phyloP scores from a whole-genome alignment of 306 rosid species.

The Citrullus amarus region DNA sequence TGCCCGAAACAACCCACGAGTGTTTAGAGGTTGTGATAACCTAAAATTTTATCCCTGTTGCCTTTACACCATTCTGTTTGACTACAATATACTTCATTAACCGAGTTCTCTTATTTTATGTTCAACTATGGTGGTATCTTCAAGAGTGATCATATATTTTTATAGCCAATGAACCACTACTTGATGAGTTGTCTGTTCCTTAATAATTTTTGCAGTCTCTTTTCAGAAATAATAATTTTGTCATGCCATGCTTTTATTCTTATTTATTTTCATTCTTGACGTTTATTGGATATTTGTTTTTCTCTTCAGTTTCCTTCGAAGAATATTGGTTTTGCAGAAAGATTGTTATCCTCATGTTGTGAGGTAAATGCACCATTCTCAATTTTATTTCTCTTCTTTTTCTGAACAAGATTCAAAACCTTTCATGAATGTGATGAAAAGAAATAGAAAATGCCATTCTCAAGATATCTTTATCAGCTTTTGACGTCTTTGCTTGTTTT shows the following conservation, averaged over 20 bases:
- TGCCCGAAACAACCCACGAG: neutral
- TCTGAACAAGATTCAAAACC: neutral
- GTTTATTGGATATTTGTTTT: neutral
- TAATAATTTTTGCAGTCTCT: neutral
- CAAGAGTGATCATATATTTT: neutral
- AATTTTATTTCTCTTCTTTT: neutral
- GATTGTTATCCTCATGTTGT: conserved; percentile 62
- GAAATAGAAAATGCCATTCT: neutral
- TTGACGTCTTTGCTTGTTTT: conserved; percentile 2
- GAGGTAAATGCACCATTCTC: conserved; percentile 42
- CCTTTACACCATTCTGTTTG: neutral
- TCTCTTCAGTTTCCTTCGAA: conserved; percentile 46
- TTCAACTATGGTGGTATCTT: neutral
- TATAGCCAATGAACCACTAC: neutral
- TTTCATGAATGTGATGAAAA: neutral
- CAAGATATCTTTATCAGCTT: neutral
- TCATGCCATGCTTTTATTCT: neutral
- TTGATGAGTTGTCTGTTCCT: neutral
- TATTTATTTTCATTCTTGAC: neutral
- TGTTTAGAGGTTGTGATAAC: neutral
- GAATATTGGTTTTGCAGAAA: conserved; percentile 56
- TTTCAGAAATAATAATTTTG: neutral
- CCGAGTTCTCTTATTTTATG: neutral
- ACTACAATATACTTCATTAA: neutral
- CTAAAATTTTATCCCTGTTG: neutral